Evolutionary conservation across 768 basidiomycete genomes (phyloP).

Genomic region (Termitomyces sp.): DNA sequence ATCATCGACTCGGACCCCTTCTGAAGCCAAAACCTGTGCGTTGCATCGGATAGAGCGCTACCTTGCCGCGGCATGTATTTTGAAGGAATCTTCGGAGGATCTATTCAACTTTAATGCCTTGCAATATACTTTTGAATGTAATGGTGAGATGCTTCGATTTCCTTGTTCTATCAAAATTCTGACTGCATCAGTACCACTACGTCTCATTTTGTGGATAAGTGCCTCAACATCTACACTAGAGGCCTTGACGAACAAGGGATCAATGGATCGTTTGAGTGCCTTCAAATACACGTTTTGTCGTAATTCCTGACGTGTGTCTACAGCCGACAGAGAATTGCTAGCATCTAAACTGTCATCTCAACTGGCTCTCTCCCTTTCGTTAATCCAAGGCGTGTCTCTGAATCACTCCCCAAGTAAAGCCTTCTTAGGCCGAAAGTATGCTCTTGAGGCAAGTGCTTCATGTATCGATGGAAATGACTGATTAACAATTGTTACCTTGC

Average conservation of each 20-base stretch:
- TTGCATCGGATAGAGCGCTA: conserved; percentile 53
- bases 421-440: conserved; percentile 63
- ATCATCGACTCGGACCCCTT: conserved; percentile 55
- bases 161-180: neutral
- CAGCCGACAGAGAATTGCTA: conserved; percentile 42
- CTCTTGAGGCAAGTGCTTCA: conserved; percentile 55
- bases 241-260: conserved; percentile 37
- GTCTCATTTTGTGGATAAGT: conserved; percentile 62
- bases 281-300: neutral
- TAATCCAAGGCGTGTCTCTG: conserved; percentile 75
- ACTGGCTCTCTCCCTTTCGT: conserved; percentile 53
- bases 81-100: conserved; percentile 37
- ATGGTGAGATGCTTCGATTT: conserved; percentile 44
- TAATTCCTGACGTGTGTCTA: conserved; percentile 2
- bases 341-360: conserved; percentile 45
- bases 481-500: neutral
- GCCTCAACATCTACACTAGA: conserved; percentile 49
- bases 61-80: conserved; percentile 46
- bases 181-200: conserved; percentile 53
- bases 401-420: conserved; percentile 65
- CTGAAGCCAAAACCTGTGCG: conserved; percentile 47
- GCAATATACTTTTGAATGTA: conserved; percentile 82
- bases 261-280: conserved; percentile 38
- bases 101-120: conserved; percentile 56
- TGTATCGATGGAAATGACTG: conserved; percentile 1